Conservation (phyloP, 805 yeast species). For the Wickerhamiella parazyma region DNA sequence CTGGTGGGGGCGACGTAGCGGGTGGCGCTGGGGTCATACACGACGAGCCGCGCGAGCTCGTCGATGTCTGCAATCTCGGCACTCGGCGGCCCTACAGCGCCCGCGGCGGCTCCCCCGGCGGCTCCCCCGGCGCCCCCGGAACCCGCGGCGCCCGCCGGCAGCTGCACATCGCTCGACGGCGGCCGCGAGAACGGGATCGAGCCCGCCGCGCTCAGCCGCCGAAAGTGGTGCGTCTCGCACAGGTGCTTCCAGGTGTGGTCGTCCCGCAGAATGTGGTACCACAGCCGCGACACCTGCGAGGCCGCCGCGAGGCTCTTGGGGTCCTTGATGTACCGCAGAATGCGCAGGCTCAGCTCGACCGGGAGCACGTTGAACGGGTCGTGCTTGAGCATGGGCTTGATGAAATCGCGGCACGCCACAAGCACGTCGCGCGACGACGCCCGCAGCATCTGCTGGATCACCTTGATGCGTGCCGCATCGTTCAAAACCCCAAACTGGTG, state of each 20-base stretch:
- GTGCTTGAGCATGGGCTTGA: conserved; percentile 27
- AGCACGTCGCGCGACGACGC: conserved; percentile 21
- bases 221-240: conserved; percentile 27
- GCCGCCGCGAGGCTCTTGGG: conserved; percentile 75
- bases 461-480: conserved; percentile 13
- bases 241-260: conserved; percentile 32
- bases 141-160: too few relatives aligned
- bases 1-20: conserved; percentile 23
- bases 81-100: too few relatives aligned
- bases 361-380: conserved; percentile 47
- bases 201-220: conserved; percentile 27
- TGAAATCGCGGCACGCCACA: conserved; percentile 19
- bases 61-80: too few relatives aligned
- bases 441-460: conserved; percentile 19
- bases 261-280: conserved; percentile 39
- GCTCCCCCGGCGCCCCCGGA: too few relatives aligned
- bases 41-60: conserved; percentile 22
- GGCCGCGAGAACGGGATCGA: neutral
- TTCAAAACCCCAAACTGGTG: conserved; percentile 15
- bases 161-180: too few relatives aligned
- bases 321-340: conserved; percentile 76
- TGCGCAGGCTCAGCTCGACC: conserved; percentile 65
- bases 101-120: too few relatives aligned
- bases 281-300: conserved; percentile 75
- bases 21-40: conserved; percentile 24